These are phyloP conservation scores for Neotropicomus parvogracilis DNA, from an alignment of 1,284 basidiomycete genomes.

Conservation along the genomic window DNA sequence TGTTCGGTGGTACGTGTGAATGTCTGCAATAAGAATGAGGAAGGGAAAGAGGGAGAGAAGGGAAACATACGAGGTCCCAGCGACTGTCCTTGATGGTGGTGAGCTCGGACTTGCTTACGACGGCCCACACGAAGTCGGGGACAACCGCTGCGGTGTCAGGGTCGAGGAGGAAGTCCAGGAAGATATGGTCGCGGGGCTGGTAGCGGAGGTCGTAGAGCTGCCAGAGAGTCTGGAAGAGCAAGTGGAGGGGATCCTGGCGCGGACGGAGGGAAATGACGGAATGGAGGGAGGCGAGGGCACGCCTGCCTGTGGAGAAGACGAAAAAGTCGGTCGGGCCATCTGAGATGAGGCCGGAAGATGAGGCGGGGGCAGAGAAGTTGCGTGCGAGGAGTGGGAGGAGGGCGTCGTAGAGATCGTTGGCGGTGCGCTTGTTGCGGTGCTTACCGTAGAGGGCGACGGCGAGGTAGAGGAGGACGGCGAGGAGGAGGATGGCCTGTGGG, in stretches of 20 bases:
- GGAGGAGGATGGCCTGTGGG: slow-evolving; percentile 58
- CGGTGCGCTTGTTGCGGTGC: slow-evolving; percentile 50
- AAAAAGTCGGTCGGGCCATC: slow-evolving; percentile 81
- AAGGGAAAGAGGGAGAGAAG: background rate
- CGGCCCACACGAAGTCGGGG: slow-evolving; percentile 77
- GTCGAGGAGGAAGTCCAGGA: slow-evolving; percentile 74
- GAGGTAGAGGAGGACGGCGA: slow-evolving; percentile 52
- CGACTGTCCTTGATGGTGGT: slow-evolving; percentile 62
- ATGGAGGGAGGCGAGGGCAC: slow-evolving; percentile 73
- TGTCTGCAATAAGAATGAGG: slow-evolving; percentile 43
- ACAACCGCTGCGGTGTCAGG: slow-evolving; percentile 45
- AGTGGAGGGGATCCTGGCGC: slow-evolving; percentile 76
- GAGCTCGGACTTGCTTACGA: slow-evolving; percentile 78
- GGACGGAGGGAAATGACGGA: slow-evolving; percentile 74
- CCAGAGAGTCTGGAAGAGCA: slow-evolving; percentile 56
- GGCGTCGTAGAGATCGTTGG: slow-evolving; percentile 57
- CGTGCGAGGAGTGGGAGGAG: slow-evolving; percentile 53
- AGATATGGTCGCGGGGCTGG: slow-evolving; percentile 61
- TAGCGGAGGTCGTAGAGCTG: slow-evolving; percentile 74
- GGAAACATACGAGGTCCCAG: slow-evolving; percentile 77
- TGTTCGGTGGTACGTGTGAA: slow-evolving; percentile 78
- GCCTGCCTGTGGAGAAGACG: slow-evolving; percentile 81
- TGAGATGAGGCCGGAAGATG: slow-evolving; percentile 46
- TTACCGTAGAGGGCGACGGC: slow-evolving; percentile 53
- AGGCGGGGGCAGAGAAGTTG: slow-evolving; percentile 65